Base-by-base conservation (phyloP, 2,329 filamentous ascomycete species). In the Epichloe baconii region DNA sequence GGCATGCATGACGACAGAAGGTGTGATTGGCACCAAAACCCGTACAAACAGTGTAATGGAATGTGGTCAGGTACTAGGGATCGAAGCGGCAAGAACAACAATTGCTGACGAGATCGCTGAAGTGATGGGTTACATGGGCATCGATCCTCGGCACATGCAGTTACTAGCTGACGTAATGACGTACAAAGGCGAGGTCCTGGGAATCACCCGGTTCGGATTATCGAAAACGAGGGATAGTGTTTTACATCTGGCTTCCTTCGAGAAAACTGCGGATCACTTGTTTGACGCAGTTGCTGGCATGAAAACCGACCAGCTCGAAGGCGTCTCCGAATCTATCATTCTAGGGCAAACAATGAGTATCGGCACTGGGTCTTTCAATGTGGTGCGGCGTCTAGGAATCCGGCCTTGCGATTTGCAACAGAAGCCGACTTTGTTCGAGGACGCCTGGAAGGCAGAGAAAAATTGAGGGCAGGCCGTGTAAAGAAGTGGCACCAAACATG, bases 111-210 rank as follows among this genome's bases (percentile, higher is more conserved):
- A 98, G 71, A 97, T 98, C 61, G 78, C 77, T 49, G 76, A 78
- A 49, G 93, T 97, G 63, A 98, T 97, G 90, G 80, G 80, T 37
- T 82, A 85, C 65, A 96, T 98, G 89, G 83, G 81, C 67, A 97
- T 98, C 61, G 93, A 98, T 68, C 91, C 90, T 44, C 86, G 93
- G 51, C 93, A 98, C 71, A 97, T 98, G 89, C 86, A 96, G 66
- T 78, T 98, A 17, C 80, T 98, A 2, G 91, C 93, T 11, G 93
- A 98, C 62, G 90, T 96, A 50, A 98, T 98, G 93, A 97, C 93
- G 1, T 97, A 91, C 77, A 97, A 96, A 72, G 93, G 93, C 48
- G 91, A 97, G 59, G 87, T 98, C 0, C 78, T 96, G 17, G 93
- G 93, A 48, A 98, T 98, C 64, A 98, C 93, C 2, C 85, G 93